Evolutionary conservation across 441 rosid species (phyloP).

Genomic region (Biscutella laevigata): DNA sequence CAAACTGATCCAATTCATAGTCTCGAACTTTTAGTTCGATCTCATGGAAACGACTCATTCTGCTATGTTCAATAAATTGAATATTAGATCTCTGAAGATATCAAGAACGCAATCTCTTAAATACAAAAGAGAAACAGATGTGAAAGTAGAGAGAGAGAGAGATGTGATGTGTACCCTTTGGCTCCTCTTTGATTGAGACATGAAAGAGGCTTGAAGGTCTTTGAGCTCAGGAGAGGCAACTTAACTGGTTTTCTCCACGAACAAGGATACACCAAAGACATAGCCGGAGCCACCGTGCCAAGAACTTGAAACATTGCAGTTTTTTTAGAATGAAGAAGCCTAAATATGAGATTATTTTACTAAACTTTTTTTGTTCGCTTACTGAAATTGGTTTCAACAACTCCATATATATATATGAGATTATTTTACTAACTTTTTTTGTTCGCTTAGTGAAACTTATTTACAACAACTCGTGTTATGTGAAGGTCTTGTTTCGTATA

Average conservation of each 20-base stretch:
- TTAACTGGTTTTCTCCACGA: neutral
- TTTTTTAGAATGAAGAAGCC: neutral
- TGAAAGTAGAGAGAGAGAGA: too few species aligned
- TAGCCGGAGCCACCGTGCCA: neutral
- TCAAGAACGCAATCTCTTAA: too few species aligned
- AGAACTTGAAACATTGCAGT: neutral
- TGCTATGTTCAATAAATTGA: too few species aligned
- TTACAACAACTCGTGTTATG: too few species aligned
- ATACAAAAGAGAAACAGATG: too few species aligned
- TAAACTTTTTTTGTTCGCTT: neutral
- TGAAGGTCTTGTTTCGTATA: too few species aligned
- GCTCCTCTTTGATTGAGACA: slow-evolving; percentile 8
- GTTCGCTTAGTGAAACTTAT: too few species aligned
- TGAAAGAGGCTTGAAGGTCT: slow-evolving; percentile 8
- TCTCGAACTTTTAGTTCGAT: slow-evolving; percentile 67
- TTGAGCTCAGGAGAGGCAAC: neutral
- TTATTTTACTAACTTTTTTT: too few species aligned
- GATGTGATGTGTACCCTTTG: slow-evolving; percentile 15
- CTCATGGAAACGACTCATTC: slow-evolving; percentile 47
- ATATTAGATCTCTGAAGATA: too few species aligned
- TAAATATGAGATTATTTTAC: neutral
- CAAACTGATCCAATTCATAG: slow-evolving; percentile 77
- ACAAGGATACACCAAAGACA: neutral
- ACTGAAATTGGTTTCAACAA: neutral
- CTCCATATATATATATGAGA: neutral